phyloP scores from a whole-genome alignment of 2,329 filamentous ascomycete species.

The Neopestalotiopsis sp. region DNA sequence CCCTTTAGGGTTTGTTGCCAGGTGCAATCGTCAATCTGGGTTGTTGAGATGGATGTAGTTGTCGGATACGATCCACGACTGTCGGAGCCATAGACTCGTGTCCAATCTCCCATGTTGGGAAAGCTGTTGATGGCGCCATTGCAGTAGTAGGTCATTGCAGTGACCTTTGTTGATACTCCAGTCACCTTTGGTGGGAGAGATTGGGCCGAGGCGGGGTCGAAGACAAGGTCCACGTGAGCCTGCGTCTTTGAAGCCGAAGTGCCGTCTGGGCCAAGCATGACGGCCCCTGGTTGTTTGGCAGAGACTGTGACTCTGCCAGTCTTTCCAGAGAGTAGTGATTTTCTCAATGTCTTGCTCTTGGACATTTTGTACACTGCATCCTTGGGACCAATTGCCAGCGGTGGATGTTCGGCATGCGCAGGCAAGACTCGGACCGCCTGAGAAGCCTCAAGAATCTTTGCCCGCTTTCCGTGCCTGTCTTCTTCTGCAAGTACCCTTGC shows the following conservation, averaged over 20 bases:
- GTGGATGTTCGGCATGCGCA: conserved; percentile 52
- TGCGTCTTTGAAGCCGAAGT: conserved; percentile 46
- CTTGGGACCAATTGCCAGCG: conserved; percentile 51
- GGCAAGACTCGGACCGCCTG: conserved; percentile 59
- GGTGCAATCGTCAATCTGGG: conserved; percentile 37
- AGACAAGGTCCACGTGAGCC: conserved; percentile 51
- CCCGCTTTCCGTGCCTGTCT: conserved; percentile 27
- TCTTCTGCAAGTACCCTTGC: conserved; percentile 46
- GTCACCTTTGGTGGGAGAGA: conserved; percentile 53
- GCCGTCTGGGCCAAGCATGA: conserved; percentile 57
- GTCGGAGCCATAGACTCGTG: conserved; percentile 40
- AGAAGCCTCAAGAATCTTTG: conserved; percentile 45
- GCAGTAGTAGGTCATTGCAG: conserved; percentile 58
- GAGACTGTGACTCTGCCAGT: conserved; percentile 53
- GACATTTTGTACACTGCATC: conserved; percentile 56
- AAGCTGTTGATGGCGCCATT: conserved; percentile 48
- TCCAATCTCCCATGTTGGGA: conserved; percentile 56
- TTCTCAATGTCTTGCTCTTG: conserved; percentile 58
- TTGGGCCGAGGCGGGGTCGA: conserved; percentile 49
- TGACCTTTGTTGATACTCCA: conserved; percentile 54
- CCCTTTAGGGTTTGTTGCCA: conserved; percentile 47
- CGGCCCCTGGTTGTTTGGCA: conserved; percentile 51
- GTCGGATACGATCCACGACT: conserved; percentile 52
- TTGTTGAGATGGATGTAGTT: conserved; percentile 45
- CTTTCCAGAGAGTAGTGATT: conserved; percentile 57